Base-by-base conservation (phyloP, 1,139 yeast genomes). In the Pichia sp. region DNA sequence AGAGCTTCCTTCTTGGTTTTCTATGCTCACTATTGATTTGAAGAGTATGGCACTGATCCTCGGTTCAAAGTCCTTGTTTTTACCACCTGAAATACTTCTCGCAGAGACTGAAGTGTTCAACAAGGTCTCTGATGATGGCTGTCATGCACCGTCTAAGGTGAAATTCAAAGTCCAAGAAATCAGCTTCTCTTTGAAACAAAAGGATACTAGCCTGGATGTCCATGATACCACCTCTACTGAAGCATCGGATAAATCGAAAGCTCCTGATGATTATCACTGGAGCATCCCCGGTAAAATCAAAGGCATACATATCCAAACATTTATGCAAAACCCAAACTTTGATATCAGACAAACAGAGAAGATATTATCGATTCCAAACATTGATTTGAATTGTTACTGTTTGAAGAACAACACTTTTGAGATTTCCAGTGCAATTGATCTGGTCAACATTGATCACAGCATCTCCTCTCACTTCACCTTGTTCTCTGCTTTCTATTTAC, bases 21-120 rank as follows among this genome's bases (percentile, higher is more conserved):
- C 66, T 16, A 62, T 58, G 8, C 38, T 64, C 9, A 58, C 59
- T 21, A 19, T 74, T 4, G 53, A 50, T 5, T 35, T 72, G 1
- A 45, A 54, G 3, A 51, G 59, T 4, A 49, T 69, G 4, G 51
- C 53, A 4, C 32, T 76, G 0, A 49, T 58, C 9, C 39, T 77
- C 8, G 86, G 85, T 0, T 68, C 84, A 0, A 63, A 84, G 34
- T 78, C 86, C 1, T 68, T 78, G 0, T 62, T 79, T 35, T 66
- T 78, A 44, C 75, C 69, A 4, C 25, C 27, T 23, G 27, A 38
- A 4, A 40, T 42, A 4, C 17, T 42, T 2, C 6, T 40, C 2
- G 28, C 32, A 20, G 45, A 40, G 25, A 11, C 22, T 8, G 22
- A 32, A 22, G 19, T 44, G 23, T 30, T 46, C 18, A 48, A 53